phyloP scores from a whole-genome alignment of 208 protist genomes.

The Acanthamoeba healyi region DNA sequence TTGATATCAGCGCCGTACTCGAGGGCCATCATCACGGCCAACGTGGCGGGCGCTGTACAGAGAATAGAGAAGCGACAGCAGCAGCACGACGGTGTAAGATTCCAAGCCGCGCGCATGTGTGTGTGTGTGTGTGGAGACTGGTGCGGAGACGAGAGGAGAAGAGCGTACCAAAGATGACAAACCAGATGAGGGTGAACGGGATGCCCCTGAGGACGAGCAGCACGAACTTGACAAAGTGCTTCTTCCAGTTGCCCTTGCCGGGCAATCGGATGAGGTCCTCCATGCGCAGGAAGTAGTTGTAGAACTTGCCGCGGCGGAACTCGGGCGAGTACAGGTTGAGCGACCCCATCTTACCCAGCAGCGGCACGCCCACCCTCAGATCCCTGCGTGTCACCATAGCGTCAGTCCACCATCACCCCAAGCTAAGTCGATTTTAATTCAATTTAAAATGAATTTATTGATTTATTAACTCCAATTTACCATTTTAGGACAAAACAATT shows the following conservation, averaged over 20 bases:
- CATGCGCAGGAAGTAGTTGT: slow-evolving; percentile 56
- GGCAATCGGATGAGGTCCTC: slow-evolving; percentile 39
- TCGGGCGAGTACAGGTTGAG: slow-evolving; percentile 31
- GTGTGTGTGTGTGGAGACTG: too few relatives aligned
- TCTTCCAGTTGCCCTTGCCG: slow-evolving; percentile 53
- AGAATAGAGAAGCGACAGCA: too few relatives aligned
- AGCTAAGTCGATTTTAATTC: too few relatives aligned
- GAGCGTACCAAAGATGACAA: background rate
- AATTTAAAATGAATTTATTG: too few relatives aligned
- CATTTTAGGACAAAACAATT: too few relatives aligned
- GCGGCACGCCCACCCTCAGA: background rate
- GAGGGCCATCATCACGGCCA: slow-evolving; percentile 31
- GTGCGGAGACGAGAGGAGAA: background rate
- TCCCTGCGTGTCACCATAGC: background rate
- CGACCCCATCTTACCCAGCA: slow-evolving; percentile 21
- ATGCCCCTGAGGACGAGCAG: slow-evolving; percentile 5
- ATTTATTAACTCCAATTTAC: too few relatives aligned
- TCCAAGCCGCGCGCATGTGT: too few relatives aligned
- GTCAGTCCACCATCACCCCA: too few relatives aligned
- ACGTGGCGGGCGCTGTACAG: background rate
- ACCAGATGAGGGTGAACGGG: slow-evolving; percentile 40
- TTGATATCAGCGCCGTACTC: slow-evolving; percentile 26
- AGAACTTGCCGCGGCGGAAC: slow-evolving; percentile 35
- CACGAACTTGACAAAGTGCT: slow-evolving; percentile 44
- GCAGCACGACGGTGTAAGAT: too few relatives aligned